Evolutionary conservation across 441 rosid species (phyloP), one percentile per base, ranked within the genome.

Genomic region (Eutrema salsugineum): DNA sequence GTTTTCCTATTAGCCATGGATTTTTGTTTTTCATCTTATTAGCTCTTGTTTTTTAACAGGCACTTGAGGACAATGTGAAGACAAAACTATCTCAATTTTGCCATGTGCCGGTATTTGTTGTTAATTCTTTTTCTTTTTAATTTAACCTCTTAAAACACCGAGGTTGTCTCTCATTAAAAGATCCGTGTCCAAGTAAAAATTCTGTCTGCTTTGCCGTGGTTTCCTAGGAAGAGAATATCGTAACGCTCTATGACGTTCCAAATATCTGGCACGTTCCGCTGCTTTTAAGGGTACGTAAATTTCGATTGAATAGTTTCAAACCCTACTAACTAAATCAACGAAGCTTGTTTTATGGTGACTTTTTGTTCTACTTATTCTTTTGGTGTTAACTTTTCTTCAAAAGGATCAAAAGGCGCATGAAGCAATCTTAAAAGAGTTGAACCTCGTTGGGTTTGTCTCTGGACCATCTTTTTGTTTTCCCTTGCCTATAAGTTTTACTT

Each of bases 251-350:
- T 75, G 97, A 91, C 58, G 95, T 91, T 79, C 85, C 95, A 36
- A 89, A 91, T 74, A 91, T 91, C 20, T 91, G 97, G 95, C 97
- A 86, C 44, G 85, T 91, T 79, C 97, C 97, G 5, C 70, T 86
- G 56, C 88, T 91, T 32, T 66, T 91, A 42, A 84, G 86, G 78
- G 97, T 91, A 79, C 74, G 85, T 66, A 39, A 19, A 39, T 32
- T 53, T 32, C 6, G 15, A 30, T 22, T 66, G 17, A 36, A 15
- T 54, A 54, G 22, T 61, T 70, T 71, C 32, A 8, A 28, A 39
- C 17, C 20, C 12, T 54, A n/a, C 14, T 24, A 24, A 17, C 22
- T 5, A 30, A 35, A 11, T 66, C 24, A 11, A 48, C 59, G 42
- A 32, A 58, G 68, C 15, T 46, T 66, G 36, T 70, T 61, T 20